Percentiles rank a stretch among this genome's conserved stretches.
phyloP scores from a whole-genome alignment of 176 grass and related monocot genomes.

The Zea mays region Zm-B73-REFERENCE-NAM-5.0 NC_050104.1:2757001-2757500 shows the following conservation, averaged over 20 bases:
- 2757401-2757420: too few relatives aligned
- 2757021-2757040: constrained; percentile 32
- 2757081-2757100: neutral
- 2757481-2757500: constrained; percentile 93
- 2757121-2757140: neutral
- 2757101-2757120: constrained; percentile 9
- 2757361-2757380: neutral
- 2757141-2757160: constrained; percentile 15
- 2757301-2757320: neutral
- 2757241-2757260: neutral
- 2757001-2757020: constrained; percentile 82
- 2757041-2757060: neutral
- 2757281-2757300: neutral
- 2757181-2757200: constrained; percentile 5
- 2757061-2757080: neutral
- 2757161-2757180: neutral
- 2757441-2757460: constrained; percentile 31
- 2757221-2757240: neutral
- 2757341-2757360: neutral
- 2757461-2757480: constrained; percentile 67
- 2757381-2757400: neutral
- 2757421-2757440: neutral
- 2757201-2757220: neutral
- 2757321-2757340: constrained; percentile 13
- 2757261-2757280: neutral